Base-by-base conservation (phyloP, 768 basidiomycete species). In the Tephrocybe sp. region DNA sequence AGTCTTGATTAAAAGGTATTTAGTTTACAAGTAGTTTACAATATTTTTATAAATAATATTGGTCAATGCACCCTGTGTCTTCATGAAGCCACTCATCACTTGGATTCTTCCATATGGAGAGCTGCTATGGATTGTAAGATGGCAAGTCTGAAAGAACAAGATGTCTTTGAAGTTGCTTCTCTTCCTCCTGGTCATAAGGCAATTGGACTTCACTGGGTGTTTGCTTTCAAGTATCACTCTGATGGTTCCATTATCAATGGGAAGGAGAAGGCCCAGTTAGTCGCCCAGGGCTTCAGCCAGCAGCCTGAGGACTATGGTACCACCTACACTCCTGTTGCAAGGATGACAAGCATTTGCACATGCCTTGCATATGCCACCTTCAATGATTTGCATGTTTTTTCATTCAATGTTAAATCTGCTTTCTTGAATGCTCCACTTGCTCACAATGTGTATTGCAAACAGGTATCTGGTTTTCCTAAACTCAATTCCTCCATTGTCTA, bases 311-410 rank as follows among this genome's bases (percentile, higher is more conserved):
- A 75, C 27, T 76, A 59, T 53, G 63, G 61, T 3, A 58, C 67
- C 15, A 70, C 67, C 0, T 72, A 63, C 44, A 62, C 71, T 6
- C 68, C 69, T 60, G n/a, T n/a, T n/a, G n/a, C n/a, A n/a, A n/a
- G n/a, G n/a, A n/a, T n/a, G n/a, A 47, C 53, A 1, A 58, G 63
- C 25, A 56, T 69, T 4, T 48, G 57, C 0, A 49, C 32, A 1
- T n/a, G 21, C 9, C 13, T 44, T 1, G 43, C 43, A 0, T 44
- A 32, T 15, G 31, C 43, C 9, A 55, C 60, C 0, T 41, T 52
- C 19, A 12, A 53, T 2, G 58, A 69, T 34, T 35, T 52, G 0
- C 49, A 65, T 1, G 28, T 69, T 3, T 56, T 62, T 21, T 47
- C 32, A 1, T 63, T 67, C 30, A 65, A 71, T 9, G 54, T 64